A percentile compares a stretch with the other conserved stretches of the same genome.
These are phyloP conservation scores for Apophysomyces variabilis DNA, from an alignment of 371 early-diverging fungal genomes.

Conservation along the genomic window DNA sequence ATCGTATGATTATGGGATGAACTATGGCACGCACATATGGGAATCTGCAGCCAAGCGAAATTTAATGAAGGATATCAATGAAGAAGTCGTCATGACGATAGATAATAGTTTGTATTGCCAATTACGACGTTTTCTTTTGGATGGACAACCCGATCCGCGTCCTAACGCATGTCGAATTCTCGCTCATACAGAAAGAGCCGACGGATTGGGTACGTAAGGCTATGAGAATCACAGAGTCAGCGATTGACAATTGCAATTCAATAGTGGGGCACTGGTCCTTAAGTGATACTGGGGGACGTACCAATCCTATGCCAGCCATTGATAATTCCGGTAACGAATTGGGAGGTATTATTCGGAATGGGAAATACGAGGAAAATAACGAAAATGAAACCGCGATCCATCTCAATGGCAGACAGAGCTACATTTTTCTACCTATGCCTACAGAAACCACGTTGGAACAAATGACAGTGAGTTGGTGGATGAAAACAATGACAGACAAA, in stretches of 20 bases:
- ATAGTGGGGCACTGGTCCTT: slow-evolving; percentile 49
- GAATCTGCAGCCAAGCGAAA: slow-evolving; percentile 54
- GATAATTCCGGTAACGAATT: slow-evolving; percentile 47
- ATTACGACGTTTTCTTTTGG: slow-evolving; percentile 42
- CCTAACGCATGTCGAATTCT: slow-evolving; percentile 38
- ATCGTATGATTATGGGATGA: slow-evolving; percentile 44
- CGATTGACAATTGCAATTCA: no score
- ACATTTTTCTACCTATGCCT: slow-evolving; percentile 44
- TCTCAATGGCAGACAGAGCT: slow-evolving; percentile 39
- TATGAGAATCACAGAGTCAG: no score
- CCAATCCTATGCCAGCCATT: slow-evolving; percentile 34
- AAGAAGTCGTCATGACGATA: slow-evolving; percentile 40
- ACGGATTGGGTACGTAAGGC: slow-evolving; percentile 33
- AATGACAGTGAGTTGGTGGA: slow-evolving; percentile 53
- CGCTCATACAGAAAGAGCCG: slow-evolving; percentile 21
- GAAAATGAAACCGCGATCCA: slow-evolving; percentile 19
- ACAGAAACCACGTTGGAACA: slow-evolving; percentile 24
- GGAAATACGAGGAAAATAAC: slow-evolving; percentile 12
- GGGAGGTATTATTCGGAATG: slow-evolving; percentile 38
- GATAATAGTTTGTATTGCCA: slow-evolving; percentile 54
- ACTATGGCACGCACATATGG: slow-evolving; percentile 52
- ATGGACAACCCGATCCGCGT: slow-evolving; percentile 37
- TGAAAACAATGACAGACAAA: slow-evolving; percentile 35
- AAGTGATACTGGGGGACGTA: slow-evolving; percentile 10
- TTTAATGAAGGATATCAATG: slow-evolving; percentile 40